Evolutionary conservation across 1,284 basidiomycete genomes (phyloP).

Genomic region (Ustilago lituana): DNA sequence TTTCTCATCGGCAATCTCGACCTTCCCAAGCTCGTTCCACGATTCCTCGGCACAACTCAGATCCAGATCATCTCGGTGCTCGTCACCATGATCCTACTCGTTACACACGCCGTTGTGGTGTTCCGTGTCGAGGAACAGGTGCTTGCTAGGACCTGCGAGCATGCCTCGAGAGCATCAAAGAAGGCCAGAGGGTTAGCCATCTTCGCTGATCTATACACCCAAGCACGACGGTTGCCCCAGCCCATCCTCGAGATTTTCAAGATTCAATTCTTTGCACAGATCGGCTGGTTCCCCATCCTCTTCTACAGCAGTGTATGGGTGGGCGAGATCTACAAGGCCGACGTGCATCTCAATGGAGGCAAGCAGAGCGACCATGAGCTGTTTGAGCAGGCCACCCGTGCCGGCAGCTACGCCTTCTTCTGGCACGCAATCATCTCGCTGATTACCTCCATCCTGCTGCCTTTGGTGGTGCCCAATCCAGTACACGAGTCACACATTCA

Average conservation of each 20-base stretch:
- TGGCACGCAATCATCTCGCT: slow-evolving; percentile 79
- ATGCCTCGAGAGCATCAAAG: background rate
- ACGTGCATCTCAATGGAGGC: slow-evolving; percentile 27
- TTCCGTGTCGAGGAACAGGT: slow-evolving; percentile 49
- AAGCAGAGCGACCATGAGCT: slow-evolving; percentile 43
- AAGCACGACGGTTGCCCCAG: slow-evolving; percentile 37
- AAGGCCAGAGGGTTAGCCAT: slow-evolving; percentile 4
- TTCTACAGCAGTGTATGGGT: slow-evolving; percentile 63
- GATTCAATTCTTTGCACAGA: slow-evolving; percentile 61
- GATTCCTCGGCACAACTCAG: slow-evolving; percentile 31
- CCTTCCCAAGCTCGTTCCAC: slow-evolving; percentile 37
- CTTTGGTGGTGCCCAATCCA: slow-evolving; percentile 73
- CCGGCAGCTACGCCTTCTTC: slow-evolving; percentile 85
- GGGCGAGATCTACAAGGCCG: slow-evolving; percentile 57
- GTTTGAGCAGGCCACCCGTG: slow-evolving; percentile 75
- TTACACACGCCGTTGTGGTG: slow-evolving; percentile 49
- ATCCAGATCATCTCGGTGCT: slow-evolving; percentile 53
- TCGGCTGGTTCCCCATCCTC: slow-evolving; percentile 62
- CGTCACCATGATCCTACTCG: slow-evolving; percentile 39
- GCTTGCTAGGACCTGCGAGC: slow-evolving; percentile 6
- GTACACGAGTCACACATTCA: slow-evolving; percentile 16
- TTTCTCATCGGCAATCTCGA: slow-evolving; percentile 62
- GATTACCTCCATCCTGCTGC: slow-evolving; percentile 76
- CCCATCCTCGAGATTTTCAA: slow-evolving; percentile 55
- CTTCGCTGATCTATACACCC: slow-evolving; percentile 33